Conservation (phyloP, 345 rosid genomes). For the Acer saccharum region DNA sequence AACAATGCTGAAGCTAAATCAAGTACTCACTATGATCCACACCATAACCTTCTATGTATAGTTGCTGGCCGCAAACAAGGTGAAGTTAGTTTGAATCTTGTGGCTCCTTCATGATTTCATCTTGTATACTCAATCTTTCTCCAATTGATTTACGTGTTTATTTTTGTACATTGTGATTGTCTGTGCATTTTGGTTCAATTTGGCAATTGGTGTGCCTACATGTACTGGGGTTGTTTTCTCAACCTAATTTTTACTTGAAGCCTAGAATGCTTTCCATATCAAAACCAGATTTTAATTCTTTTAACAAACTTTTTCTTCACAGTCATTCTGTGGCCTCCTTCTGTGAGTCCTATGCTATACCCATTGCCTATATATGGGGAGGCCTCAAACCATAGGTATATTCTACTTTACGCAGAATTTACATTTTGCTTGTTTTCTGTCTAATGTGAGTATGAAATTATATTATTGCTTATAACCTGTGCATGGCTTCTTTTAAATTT, state of each 20-base stretch:
- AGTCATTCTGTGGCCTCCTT: conserved; percentile 93
- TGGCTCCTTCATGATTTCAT: neutral
- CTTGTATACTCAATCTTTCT: conserved; percentile 2
- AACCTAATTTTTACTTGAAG: neutral
- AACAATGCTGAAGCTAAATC: conserved; percentile 75
- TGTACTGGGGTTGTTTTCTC: neutral
- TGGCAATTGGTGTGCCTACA: neutral
- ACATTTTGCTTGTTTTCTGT: conserved; percentile 10
- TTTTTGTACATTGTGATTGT: neutral
- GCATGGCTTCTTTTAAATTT: conserved; percentile 3
- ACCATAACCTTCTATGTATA: conserved; percentile 79
- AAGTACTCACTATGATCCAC: conserved; percentile 90
- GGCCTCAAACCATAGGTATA: conserved; percentile 95
- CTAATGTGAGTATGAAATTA: neutral
- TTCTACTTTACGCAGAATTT: conserved; percentile 22
- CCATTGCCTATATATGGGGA: conserved; percentile 90
- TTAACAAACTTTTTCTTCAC: conserved; percentile 25
- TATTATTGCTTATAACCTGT: conserved; percentile 1
- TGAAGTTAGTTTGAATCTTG: conserved; percentile 19
- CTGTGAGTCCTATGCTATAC: conserved; percentile 77
- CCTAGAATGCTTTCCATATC: neutral
- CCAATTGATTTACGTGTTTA: neutral
- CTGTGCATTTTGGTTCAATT: neutral
- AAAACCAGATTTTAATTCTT: conserved; percentile 6
- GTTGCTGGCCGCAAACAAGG: conserved; percentile 86